Percentiles rank a stretch among this genome's conserved stretches.
Evolutionary conservation across 306 rosid genomes (phyloP).

Genomic region (Pueraria montana): DNA sequence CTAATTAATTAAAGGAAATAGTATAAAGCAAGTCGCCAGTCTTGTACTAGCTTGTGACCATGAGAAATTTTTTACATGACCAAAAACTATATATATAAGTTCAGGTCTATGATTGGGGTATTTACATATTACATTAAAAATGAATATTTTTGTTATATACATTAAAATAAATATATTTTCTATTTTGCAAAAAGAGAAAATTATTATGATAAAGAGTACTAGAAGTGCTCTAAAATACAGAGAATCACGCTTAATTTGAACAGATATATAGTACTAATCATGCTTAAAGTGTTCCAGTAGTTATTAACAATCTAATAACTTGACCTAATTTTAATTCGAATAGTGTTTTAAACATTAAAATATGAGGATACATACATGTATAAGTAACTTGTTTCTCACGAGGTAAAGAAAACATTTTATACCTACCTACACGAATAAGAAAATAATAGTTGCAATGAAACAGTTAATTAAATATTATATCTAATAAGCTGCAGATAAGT

Average conservation of each 20-base stretch:
- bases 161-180: background rate
- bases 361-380: background rate
- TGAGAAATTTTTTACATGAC: no score
- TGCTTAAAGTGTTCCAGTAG: background rate
- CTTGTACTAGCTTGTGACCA: background rate
- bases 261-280: background rate
- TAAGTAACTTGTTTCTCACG: background rate
- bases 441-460: background rate
- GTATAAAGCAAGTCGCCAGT: background rate
- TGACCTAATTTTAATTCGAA: background rate
- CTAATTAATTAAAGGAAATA: background rate
- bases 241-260: background rate
- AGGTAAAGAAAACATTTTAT: background rate
- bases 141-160: background rate
- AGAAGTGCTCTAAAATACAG: background rate
- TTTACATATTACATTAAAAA: background rate
- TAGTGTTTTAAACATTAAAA: background rate
- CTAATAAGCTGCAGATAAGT: conserved; percentile 8
- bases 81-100: no score
- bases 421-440: background rate
- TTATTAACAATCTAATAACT: background rate
- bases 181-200: background rate
- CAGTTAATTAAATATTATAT: background rate
- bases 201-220: background rate
- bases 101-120: no score